Evolutionary conservation across 106 monocot species (phyloP).

Genomic region (Dioscorea dumetorum): DNA sequence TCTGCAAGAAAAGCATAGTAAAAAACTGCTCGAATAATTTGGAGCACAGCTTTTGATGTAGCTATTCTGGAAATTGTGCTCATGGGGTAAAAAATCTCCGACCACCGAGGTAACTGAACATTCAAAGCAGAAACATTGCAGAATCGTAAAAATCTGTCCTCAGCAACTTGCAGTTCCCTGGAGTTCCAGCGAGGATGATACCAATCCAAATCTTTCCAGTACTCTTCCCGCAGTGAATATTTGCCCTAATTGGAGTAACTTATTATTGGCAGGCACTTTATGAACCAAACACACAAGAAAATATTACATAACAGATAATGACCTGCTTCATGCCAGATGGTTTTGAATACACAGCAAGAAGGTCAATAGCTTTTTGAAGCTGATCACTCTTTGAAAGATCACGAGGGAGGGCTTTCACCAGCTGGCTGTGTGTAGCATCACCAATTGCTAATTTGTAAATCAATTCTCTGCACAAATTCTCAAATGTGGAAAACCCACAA

Average conservation of each 20-base stretch:
- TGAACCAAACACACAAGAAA: neutral
- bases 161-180: conserved; percentile 80
- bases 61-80: conserved; percentile 56
- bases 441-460: conserved; percentile 60
- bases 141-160: conserved; percentile 73
- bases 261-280: neutral
- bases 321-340: conserved; percentile 98
- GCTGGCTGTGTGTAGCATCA: conserved; percentile 91
- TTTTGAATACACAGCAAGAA: conserved; percentile 64
- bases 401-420: conserved; percentile 73
- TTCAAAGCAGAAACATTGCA: conserved; percentile 67
- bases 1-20: conserved; percentile 68
- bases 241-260: conserved; percentile 42
- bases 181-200: conserved; percentile 92
- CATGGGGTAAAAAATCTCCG: conserved; percentile 53
- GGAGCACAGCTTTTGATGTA: conserved; percentile 49
- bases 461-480: conserved; percentile 76
- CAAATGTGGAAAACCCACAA: conserved; percentile 65
- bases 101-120: conserved; percentile 78
- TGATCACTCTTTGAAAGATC: conserved; percentile 61
- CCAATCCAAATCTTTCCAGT: conserved; percentile 87
- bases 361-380: conserved; percentile 57
- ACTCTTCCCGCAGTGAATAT: conserved; percentile 64
- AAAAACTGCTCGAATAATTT: conserved; percentile 59
- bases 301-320: neutral